These are phyloP conservation scores for Zygoascus flipseniorum DNA, from an alignment of 805 yeast species.

Conservation along the genomic window DNA sequence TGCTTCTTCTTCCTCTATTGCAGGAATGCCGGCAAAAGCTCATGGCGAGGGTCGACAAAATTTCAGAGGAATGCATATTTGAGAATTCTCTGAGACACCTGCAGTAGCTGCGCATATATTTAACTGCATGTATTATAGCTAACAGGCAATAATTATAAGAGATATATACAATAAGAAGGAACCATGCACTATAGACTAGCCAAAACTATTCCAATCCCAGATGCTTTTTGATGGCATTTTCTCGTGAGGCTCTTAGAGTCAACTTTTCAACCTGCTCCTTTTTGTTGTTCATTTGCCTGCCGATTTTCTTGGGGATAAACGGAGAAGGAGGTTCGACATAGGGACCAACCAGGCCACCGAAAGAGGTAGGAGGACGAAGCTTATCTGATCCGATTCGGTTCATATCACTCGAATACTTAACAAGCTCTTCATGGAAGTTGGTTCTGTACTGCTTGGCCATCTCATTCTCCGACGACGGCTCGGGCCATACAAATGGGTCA, in stretches of 20 bases:
- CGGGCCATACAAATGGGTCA: constrained; percentile 95
- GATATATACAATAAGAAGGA: too few species aligned
- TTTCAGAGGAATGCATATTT: constrained; percentile 2
- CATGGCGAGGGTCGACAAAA: constrained; percentile 5
- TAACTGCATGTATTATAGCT: neutral
- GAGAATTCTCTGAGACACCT: neutral
- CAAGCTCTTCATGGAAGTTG: constrained; percentile 39
- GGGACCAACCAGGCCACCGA: constrained; percentile 61
- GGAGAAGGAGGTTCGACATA: constrained; percentile 55
- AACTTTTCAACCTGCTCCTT: constrained; percentile 30
- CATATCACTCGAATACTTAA: constrained; percentile 44
- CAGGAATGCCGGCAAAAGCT: neutral
- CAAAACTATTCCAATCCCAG: constrained; percentile 20
- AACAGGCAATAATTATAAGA: too few species aligned
- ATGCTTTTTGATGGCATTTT: constrained; percentile 34
- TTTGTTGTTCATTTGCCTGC: constrained; percentile 39
- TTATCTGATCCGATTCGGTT: constrained; percentile 56
- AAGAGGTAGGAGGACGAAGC: constrained; percentile 58
- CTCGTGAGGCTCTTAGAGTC: constrained; percentile 6
- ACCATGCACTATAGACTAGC: neutral
- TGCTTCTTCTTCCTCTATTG: neutral
- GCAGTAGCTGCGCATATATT: neutral
- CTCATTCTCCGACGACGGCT: constrained; percentile 35
- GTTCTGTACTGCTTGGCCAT: constrained; percentile 21
- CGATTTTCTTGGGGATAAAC: constrained; percentile 46